Conservation (phyloP, 495 filamentous ascomycete genomes). For the Aspergillus indologenus region DNA sequence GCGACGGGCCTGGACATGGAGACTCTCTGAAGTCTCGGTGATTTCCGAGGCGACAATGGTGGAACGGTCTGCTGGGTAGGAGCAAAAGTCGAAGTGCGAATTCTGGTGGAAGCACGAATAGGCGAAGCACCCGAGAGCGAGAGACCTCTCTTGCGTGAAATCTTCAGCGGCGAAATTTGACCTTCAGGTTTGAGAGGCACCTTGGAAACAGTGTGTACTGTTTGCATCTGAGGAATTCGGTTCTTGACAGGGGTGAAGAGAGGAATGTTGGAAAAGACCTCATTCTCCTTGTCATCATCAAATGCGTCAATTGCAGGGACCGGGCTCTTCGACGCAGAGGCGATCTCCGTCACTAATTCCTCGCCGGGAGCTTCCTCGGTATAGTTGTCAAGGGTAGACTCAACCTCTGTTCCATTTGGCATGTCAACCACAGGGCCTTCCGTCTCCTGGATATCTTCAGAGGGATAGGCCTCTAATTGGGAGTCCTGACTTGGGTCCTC, state of each 20-base stretch:
- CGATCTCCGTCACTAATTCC: slow-evolving; percentile 1
- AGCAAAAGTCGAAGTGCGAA: slow-evolving; percentile 26
- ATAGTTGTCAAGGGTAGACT: neutral
- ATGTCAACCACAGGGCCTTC: neutral
- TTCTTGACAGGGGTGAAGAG: slow-evolving; percentile 37
- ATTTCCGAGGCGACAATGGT: slow-evolving; percentile 28
- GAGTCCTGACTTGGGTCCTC: neutral
- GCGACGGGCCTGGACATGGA: slow-evolving; percentile 18
- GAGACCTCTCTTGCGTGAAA: slow-evolving; percentile 53
- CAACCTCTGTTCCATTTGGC: neutral
- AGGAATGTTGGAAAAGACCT: slow-evolving; percentile 20
- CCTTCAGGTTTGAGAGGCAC: slow-evolving; percentile 70
- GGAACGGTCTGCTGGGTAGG: slow-evolving; percentile 18
- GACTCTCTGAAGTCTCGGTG: slow-evolving; percentile 21
- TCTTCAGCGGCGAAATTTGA: slow-evolving; percentile 56
- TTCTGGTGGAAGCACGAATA: slow-evolving; percentile 33
- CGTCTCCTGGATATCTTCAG: neutral
- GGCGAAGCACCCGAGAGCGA: slow-evolving; percentile 42
- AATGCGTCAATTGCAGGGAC: slow-evolving; percentile 4
- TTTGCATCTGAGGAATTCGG: slow-evolving; percentile 29
- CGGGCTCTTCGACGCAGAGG: neutral
- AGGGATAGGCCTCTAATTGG: neutral
- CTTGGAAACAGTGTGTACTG: slow-evolving; percentile 71
- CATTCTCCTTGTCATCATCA: slow-evolving; percentile 37
- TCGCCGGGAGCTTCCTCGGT: slow-evolving; percentile 1